Base-by-base conservation (phyloP, 1,284 basidiomycete genomes). In the Rhodotorula sp. region DNA sequence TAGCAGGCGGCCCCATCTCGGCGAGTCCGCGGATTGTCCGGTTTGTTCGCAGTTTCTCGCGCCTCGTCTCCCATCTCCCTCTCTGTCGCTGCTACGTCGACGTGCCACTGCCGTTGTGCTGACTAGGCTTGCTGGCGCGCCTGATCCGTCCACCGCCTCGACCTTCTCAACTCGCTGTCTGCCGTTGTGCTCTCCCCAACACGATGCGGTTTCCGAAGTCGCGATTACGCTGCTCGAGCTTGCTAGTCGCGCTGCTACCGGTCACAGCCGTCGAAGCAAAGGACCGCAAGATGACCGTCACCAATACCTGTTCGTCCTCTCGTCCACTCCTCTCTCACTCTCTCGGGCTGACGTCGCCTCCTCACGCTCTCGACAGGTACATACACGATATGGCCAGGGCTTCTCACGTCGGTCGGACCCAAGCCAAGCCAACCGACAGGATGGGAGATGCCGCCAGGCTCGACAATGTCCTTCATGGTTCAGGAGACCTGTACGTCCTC, bases 391-490 rank as follows among this genome's bases (percentile, higher is more conserved):
- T 69, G 63, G 63, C 63, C 63, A 0, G 68, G 39, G 0, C 39
- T 70, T 15, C 66, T 66, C 30, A 62, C 48, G 2, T 51, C 56
- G 4, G 66, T 66, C 15, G 70, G 66, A 4, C 56, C 55, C 1
- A 36, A 27, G 22, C 66, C 66, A 1, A 29, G 32, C 17, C 56
- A 62, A 47, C 32, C 46, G 20, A 71, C 70, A 19, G 70, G 70
- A 0, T 71, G 70, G 70, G 70, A 71, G 27, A 60, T 60, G 20
- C 36, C 46, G n/a, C 29, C 63, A 0, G 70, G 70, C 0, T 36
- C 66, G 8, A 55, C 44, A 6, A 9, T 65, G 29, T 49, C 54
- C 8, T 71, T 68, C n/a, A 57, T 60, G 39, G 66, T 68, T 10
- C 36, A 53, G 22, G 60, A 61, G 2, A 17, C 34, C 10, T 61